phyloP scores from a whole-genome alignment of 306 rosid genomes.

The Phaseolus lunatus region DNA sequence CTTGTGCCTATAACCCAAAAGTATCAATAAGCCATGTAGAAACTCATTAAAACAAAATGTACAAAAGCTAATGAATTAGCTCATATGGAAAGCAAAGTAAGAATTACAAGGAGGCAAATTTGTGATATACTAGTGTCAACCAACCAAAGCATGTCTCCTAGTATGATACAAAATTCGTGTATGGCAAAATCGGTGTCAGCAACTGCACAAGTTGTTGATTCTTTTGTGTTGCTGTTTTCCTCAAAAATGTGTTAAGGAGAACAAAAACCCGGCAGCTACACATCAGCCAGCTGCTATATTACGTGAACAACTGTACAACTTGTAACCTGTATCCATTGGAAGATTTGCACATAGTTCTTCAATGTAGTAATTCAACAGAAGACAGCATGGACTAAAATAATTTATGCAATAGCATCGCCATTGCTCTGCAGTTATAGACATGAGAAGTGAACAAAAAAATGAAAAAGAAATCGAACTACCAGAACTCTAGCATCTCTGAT shows the following conservation, averaged over 20 bases:
- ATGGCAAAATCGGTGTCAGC: conserved; percentile 33
- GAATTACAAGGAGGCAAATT: conserved; percentile 38
- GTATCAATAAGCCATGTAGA: conserved; percentile 27
- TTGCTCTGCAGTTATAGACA: conserved; percentile 31
- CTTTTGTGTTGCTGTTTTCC: conserved; percentile 32
- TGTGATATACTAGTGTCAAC: not conserved
- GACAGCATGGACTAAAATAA: conserved; percentile 14
- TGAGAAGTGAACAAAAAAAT: not conserved
- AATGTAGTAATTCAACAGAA: conserved; percentile 22
- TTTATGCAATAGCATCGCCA: conserved; percentile 27
- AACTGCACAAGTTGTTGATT: conserved; percentile 31
- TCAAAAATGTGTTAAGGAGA: conserved; percentile 29
- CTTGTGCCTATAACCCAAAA: conserved; percentile 4
- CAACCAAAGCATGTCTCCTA: conserved; percentile 8
- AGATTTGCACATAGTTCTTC: conserved; percentile 32
- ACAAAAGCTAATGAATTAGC: conserved; percentile 29
- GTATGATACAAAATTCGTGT: conserved; percentile 23
- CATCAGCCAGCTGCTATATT: conserved; percentile 32
- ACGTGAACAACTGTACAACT: conserved; percentile 50
- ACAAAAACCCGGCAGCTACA: conserved; percentile 36
- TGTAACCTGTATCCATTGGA: conserved; percentile 34
- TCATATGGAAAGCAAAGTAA: conserved; percentile 11
- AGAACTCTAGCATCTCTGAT: conserved; percentile 22
- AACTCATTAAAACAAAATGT: conserved; percentile 37
- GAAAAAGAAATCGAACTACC: conserved; percentile 12